Percentiles rank a stretch among this genome's conserved stretches.
phyloP scores from a whole-genome alignment of 441 rosid genomes.

The Adansonia gregorii region DNA sequence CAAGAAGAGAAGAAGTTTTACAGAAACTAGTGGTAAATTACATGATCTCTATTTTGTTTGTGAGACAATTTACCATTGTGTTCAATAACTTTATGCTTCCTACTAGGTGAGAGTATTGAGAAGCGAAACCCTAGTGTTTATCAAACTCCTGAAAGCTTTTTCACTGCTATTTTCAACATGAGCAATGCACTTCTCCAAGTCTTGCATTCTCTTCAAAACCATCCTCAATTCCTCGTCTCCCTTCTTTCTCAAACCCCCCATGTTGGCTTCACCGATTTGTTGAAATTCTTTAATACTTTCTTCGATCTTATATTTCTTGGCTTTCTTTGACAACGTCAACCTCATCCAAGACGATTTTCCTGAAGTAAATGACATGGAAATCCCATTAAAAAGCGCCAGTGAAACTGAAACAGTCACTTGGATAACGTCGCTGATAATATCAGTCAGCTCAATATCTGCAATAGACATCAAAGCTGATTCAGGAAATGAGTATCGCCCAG shows the following conservation, averaged over 20 bases:
- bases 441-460: slow-evolving; percentile 49
- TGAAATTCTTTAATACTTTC: slow-evolving; percentile 62
- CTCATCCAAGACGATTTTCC: slow-evolving; percentile 45
- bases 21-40: not conserved
- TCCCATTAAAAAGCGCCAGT: slow-evolving; percentile 54
- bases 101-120: slow-evolving; percentile 52
- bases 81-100: not conserved
- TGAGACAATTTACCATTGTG: not conserved
- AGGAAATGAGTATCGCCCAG: slow-evolving; percentile 33
- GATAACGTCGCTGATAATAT: slow-evolving; percentile 49
- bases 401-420: slow-evolving; percentile 63
- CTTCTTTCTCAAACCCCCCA: slow-evolving; percentile 58
- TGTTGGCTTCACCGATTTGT: slow-evolving; percentile 45
- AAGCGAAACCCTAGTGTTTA: slow-evolving; percentile 59
- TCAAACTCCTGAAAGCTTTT: slow-evolving; percentile 59
- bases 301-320: slow-evolving; percentile 34
- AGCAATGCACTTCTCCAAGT: slow-evolving; percentile 51
- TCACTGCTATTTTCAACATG: slow-evolving; percentile 50
- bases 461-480: slow-evolving; percentile 27
- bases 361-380: slow-evolving; percentile 40
- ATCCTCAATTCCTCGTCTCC: slow-evolving; percentile 58
- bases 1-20: not conserved
- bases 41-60: not conserved
- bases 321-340: slow-evolving; percentile 41
- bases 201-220: slow-evolving; percentile 56